Conservation (phyloP, 129 eudicot species). For the Chrysanthemum lavandulifolium region DNA sequence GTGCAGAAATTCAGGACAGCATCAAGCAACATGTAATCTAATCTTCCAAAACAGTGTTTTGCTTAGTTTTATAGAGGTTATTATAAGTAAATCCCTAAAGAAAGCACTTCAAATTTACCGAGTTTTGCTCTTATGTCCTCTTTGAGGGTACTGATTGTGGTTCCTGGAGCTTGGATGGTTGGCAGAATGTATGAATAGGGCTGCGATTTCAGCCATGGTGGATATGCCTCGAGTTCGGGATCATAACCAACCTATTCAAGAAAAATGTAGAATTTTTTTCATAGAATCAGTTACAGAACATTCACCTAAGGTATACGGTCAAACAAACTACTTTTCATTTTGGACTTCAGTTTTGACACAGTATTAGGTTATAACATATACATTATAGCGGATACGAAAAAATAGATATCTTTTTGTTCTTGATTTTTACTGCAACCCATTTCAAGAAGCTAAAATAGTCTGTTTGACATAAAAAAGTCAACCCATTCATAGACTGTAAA, state of each 20-base stretch:
- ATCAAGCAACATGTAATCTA: not conserved
- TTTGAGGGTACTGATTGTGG: conserved; percentile 53
- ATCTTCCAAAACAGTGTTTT: not conserved
- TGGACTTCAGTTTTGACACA: not conserved
- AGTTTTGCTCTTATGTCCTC: conserved; percentile 56
- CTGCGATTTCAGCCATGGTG: conserved; percentile 81
- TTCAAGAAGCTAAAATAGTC: conserved; percentile 6
- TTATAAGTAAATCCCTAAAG: not conserved
- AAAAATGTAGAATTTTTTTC: conserved; percentile 6
- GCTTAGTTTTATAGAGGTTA: not conserved
- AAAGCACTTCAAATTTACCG: conserved; percentile 41
- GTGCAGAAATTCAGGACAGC: conserved; percentile 18
- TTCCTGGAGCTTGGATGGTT: conserved; percentile 78
- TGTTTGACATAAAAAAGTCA: conserved; percentile 13
- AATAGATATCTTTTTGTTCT: no score
- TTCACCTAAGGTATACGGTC: not conserved
- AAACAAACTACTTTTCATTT: not conserved
- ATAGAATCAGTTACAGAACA: conserved; percentile 6
- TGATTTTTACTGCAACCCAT: not conserved
- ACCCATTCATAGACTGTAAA: conserved; percentile 3
- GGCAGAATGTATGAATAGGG: conserved; percentile 75
- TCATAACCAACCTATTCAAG: conserved; percentile 84
- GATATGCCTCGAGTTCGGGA: conserved; percentile 86
- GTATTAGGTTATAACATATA: not conserved
- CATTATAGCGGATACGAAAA: no score